Base-by-base conservation (phyloP, 2,329 filamentous ascomycete genomes). In the Calonectria hongkongensis region DNA sequence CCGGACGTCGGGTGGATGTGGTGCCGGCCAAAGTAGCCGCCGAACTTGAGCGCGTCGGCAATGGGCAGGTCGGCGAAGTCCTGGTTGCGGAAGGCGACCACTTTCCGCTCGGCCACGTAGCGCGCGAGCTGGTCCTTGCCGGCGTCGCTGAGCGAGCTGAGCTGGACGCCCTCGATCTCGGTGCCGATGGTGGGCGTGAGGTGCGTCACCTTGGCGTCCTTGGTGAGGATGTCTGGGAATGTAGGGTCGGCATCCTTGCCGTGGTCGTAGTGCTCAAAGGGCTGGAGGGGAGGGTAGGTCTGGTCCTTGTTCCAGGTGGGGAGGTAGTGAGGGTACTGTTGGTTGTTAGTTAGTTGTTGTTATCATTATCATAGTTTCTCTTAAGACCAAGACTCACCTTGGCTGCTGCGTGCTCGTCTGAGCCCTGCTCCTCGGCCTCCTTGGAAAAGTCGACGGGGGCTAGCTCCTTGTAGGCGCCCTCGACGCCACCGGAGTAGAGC, bases 1-100 rank as follows among this genome's bases (percentile, higher is more conserved):
- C 94, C 94, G 0, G 92, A 94, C 0, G 94, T 94, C 4, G 94
- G 94, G 78, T 96, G 94, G 71, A 96, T 94, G 85, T 97, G 94
- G 78, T 94, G 93, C 10, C 93, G 91, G 58, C 94, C 94, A 80
- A 95, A 97, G 85, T 96, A 95, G 66, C 90, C 88, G 63, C 92
- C 94, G 75, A 92, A 92, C 25, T 93, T 88, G 45, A 95, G 87
- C 1, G 93, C 94, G 10, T 94, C 88, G 33, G 90, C 82, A 79
- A 96, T 95, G 9, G 93, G 89, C 13, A 95, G 87, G 75, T 94
- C 88, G 47, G 91, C 91, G 75, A 93, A 92, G 82, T 96, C 93
- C 81, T 96, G 94, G 79, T 92, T 88, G 28, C 94, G 91, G 88
- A 96, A 96, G 39, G 92, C 91, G 18, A 95, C 93, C 7, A 96